Evolutionary conservation across 2,329 filamentous ascomycete species (phyloP).

Genomic region (Clarireedia hainanense): DNA sequence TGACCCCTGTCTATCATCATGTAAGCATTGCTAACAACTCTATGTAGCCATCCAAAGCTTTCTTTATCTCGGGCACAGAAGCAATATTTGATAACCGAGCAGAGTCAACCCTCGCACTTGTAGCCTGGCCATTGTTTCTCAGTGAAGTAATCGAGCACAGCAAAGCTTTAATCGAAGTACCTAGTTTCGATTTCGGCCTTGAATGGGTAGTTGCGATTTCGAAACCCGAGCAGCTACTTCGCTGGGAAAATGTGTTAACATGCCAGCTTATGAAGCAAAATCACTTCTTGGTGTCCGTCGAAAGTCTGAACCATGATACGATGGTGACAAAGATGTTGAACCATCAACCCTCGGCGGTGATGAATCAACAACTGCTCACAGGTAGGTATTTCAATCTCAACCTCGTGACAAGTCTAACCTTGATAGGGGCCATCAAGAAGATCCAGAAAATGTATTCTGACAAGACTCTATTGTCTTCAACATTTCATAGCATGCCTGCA

Average conservation of each 20-base stretch:
- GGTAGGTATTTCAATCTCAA: background rate
- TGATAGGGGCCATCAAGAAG: background rate
- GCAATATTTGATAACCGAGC: conserved; percentile 29
- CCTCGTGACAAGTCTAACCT: background rate
- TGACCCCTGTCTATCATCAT: conserved; percentile 30
- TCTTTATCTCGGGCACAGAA: conserved; percentile 18
- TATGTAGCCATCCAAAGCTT: conserved; percentile 21
- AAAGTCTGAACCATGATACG: background rate
- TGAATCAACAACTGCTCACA: conserved; percentile 3
- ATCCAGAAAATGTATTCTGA: conserved; percentile 11
- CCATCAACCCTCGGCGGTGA: background rate
- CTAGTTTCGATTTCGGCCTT: conserved; percentile 34
- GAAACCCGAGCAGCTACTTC: conserved; percentile 39
- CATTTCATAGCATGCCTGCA: conserved; percentile 6
- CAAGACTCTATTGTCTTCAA: conserved; percentile 11
- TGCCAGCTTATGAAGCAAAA: conserved; percentile 2
- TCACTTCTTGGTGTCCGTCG: background rate
- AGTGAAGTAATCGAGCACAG: conserved; percentile 39
- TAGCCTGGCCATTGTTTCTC: conserved; percentile 45
- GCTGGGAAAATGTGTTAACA: conserved; percentile 30
- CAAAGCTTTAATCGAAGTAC: conserved; percentile 32
- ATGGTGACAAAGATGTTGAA: background rate
- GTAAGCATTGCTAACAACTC: conserved; percentile 36
- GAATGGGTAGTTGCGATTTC: conserved; percentile 47
- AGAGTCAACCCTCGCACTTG: conserved; percentile 39